phyloP scores from a whole-genome alignment of 208 protist genomes.

The Strigomonas culicis region DNA sequence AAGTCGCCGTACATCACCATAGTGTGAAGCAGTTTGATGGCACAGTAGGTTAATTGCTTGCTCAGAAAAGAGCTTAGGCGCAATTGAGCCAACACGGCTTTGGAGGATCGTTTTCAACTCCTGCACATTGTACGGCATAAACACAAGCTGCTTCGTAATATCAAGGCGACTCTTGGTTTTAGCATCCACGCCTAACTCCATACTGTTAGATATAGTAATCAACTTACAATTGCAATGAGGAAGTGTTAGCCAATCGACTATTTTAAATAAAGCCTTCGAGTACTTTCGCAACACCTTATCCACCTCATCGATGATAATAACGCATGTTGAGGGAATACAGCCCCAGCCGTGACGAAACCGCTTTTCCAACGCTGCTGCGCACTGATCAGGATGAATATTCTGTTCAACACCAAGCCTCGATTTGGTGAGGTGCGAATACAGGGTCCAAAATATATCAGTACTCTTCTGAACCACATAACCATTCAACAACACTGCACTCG shows the following conservation, averaged over 20 bases:
- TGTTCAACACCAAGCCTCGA: slow-evolving; percentile 44
- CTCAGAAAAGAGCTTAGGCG: slow-evolving; percentile 73
- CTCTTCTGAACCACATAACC: slow-evolving; percentile 88
- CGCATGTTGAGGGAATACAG: slow-evolving; percentile 33
- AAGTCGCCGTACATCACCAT: slow-evolving; percentile 86
- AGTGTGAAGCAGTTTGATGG: slow-evolving; percentile 81
- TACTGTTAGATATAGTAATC: slow-evolving; percentile 87
- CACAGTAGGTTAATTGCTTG: slow-evolving; percentile 79
- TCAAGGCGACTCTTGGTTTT: slow-evolving; percentile 84
- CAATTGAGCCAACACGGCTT: slow-evolving; percentile 48
- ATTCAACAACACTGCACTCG: slow-evolving; percentile 85
- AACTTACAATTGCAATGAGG: slow-evolving; percentile 80
- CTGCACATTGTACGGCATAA: slow-evolving; percentile 69
- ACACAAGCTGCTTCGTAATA: slow-evolving; percentile 78
- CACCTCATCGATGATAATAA: slow-evolving; percentile 89
- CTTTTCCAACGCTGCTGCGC: slow-evolving; percentile 71
- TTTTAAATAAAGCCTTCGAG: slow-evolving; percentile 73
- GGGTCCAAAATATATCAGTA: slow-evolving; percentile 83
- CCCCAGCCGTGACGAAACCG: slow-evolving; percentile 74
- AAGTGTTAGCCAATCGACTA: slow-evolving; percentile 85
- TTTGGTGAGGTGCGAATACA: slow-evolving; percentile 71
- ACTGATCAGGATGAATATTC: slow-evolving; percentile 57
- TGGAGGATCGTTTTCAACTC: slow-evolving; percentile 76
- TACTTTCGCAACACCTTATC: slow-evolving; percentile 84
- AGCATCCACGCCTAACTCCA: slow-evolving; percentile 79